A percentile compares a stretch with the other conserved stretches of the same genome.
phyloP scores from a whole-genome alignment of 306 rosid species.

The Glycine latifolia region DNA sequence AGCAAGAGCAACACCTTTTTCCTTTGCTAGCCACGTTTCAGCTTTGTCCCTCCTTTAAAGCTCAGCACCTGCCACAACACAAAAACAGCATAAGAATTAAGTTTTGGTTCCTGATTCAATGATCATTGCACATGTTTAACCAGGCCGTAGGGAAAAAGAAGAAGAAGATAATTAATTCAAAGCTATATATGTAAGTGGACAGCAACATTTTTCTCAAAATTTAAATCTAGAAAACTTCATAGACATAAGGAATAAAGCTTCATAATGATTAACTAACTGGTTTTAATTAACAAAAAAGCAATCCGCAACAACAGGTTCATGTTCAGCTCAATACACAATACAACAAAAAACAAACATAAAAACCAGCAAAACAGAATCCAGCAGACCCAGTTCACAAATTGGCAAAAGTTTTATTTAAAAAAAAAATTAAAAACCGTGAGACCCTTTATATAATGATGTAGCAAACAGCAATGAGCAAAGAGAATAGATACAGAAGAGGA shows the following conservation, averaged over 20 bases:
- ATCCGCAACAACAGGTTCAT: background rate
- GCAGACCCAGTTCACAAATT: conserved; percentile 5
- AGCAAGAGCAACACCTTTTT: conserved; percentile 46
- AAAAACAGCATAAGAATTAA: conserved; percentile 35
- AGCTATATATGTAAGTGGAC: background rate
- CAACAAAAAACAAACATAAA: background rate
- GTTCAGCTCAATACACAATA: conserved; percentile 11
- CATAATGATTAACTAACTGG: background rate
- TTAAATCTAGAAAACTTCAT: background rate
- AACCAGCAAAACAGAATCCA: background rate
- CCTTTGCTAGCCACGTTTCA: conserved; percentile 46
- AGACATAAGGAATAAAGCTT: background rate
- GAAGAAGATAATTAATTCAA: background rate
- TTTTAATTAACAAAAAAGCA: background rate
- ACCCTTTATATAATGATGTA: background rate
- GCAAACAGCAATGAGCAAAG: conserved; percentile 7
- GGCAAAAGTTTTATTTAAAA: background rate
- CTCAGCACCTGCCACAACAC: conserved; percentile 48
- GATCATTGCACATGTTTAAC: conserved; percentile 11
- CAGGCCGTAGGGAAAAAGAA: background rate
- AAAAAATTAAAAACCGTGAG: background rate
- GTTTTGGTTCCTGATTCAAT: background rate
- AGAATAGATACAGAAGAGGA: conserved; percentile 15
- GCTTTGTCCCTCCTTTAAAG: conserved; percentile 39
- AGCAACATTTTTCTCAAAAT: conserved; percentile 5